phyloP scores from a whole-genome alignment of 2,329 filamentous ascomycete genomes.

The Phaeosphaeriaceae sp. region DNA sequence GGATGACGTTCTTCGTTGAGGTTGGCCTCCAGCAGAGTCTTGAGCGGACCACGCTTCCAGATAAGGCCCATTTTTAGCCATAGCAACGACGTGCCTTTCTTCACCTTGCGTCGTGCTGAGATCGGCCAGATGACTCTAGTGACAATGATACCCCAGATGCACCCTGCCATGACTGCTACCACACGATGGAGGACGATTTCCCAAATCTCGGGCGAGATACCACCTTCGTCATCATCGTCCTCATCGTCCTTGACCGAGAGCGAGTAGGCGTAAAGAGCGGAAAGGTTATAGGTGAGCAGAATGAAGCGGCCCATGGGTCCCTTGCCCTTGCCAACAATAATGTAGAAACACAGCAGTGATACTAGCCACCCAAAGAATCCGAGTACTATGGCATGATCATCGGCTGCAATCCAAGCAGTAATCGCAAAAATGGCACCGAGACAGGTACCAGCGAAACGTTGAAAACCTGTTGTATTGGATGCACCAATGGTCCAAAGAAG shows the following conservation, averaged over 20 bases:
- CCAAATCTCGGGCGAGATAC: constrained; percentile 80
- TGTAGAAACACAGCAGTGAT: constrained; percentile 83
- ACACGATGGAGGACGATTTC: constrained; percentile 90
- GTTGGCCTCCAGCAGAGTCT: constrained; percentile 63
- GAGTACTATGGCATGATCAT: constrained; percentile 77
- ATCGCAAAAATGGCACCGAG: constrained; percentile 80
- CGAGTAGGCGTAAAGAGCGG: constrained; percentile 91
- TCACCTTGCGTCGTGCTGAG: constrained; percentile 84
- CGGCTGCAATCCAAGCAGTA: constrained; percentile 77
- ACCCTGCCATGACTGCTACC: constrained; percentile 83
- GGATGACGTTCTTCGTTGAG: constrained; percentile 24
- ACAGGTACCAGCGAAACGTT: constrained; percentile 85
- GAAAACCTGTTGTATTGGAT: constrained; percentile 88
- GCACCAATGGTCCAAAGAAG: constrained; percentile 79
- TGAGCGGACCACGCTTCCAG: constrained; percentile 92
- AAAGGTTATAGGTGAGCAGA: constrained; percentile 94
- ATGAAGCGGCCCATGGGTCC: constrained; percentile 93
- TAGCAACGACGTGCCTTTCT: constrained; percentile 86
- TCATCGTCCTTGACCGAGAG: constrained; percentile 80
- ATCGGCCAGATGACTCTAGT: constrained; percentile 94
- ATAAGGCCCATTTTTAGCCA: constrained; percentile 95
- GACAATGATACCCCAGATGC: constrained; percentile 89
- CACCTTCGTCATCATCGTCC: constrained; percentile 84
- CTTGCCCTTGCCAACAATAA: constrained; percentile 83
- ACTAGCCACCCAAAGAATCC: constrained; percentile 82